A percentile compares a stretch with the other conserved stretches of the same genome.
These are phyloP conservation scores for Colletotrichum lindemuthianum DNA, from an alignment of 2,329 filamentous ascomycete species.

Conservation along the genomic window DNA sequence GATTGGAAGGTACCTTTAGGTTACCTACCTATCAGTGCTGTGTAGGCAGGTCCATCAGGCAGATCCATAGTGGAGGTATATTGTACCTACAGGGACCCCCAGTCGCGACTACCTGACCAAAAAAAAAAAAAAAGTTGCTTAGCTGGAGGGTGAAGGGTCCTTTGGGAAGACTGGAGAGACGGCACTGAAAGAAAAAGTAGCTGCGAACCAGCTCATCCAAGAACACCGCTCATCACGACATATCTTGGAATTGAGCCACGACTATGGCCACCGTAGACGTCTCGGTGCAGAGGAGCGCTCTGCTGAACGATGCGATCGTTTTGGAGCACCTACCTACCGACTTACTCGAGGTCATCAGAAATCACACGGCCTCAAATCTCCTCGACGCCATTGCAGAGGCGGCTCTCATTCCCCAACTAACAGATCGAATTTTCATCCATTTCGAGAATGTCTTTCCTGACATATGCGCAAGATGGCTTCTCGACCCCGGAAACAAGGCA, in stretches of 20 bases:
- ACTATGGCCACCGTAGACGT: slow-evolving; percentile 67
- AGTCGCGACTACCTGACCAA: slow-evolving; percentile 7
- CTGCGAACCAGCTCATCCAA: slow-evolving; percentile 33
- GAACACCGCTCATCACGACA: slow-evolving; percentile 32
- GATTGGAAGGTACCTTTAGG: no score
- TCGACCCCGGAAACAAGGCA: slow-evolving; percentile 51
- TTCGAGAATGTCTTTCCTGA: slow-evolving; percentile 84
- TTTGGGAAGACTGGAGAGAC: slow-evolving; percentile 10
- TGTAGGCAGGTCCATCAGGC: no score
- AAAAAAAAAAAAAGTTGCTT: slow-evolving; percentile 49
- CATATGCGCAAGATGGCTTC: slow-evolving; percentile 82
- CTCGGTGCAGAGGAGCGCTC: slow-evolving; percentile 63
- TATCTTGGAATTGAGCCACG: slow-evolving; percentile 34
- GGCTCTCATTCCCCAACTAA: slow-evolving; percentile 75
- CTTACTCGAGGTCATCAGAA: slow-evolving; percentile 73
- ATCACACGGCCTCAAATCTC: slow-evolving; percentile 71
- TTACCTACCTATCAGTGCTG: no score
- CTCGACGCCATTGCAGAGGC: slow-evolving; percentile 76
- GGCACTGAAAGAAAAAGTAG: slow-evolving; percentile 41
- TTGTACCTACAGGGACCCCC: slow-evolving; percentile 37
- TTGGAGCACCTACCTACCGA: slow-evolving; percentile 74
- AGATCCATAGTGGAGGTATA: not conserved
- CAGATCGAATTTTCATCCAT: slow-evolving; percentile 77
- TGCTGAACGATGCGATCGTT: slow-evolving; percentile 63
- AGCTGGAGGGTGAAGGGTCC: slow-evolving; percentile 34